Conservation (phyloP, 129 eudicot species). For the Centaurea solstitialis region DNA sequence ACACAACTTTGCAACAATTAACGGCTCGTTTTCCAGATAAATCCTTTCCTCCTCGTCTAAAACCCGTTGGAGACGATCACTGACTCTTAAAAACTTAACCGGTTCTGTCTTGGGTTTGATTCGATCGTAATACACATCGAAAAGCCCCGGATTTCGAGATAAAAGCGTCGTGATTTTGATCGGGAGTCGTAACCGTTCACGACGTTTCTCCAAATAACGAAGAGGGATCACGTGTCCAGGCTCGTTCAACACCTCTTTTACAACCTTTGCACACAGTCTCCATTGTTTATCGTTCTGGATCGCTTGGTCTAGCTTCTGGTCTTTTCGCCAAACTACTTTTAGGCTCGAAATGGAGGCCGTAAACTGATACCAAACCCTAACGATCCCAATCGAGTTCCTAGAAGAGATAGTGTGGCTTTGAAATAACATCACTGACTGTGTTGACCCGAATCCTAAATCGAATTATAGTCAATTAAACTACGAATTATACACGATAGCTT, state of each 20-base stretch:
- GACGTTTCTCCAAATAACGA: constrained; percentile 64
- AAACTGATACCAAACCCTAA: constrained; percentile 29
- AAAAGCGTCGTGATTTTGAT: constrained; percentile 46
- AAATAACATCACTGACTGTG: constrained; percentile 26
- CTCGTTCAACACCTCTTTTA: constrained; percentile 77
- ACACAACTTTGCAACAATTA: constrained; percentile 62
- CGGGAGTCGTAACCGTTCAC: constrained; percentile 52
- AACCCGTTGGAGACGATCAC: constrained; percentile 40
- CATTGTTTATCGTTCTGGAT: constrained; percentile 64
- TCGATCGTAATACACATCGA: constrained; percentile 62
- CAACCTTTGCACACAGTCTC: constrained; percentile 60
- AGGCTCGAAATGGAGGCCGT: constrained; percentile 63
- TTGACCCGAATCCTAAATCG: not conserved
- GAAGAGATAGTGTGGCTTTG: constrained; percentile 22
- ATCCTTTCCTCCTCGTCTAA: constrained; percentile 55
- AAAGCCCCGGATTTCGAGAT: constrained; percentile 56
- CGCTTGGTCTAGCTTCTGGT: constrained; percentile 64
- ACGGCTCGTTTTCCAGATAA: constrained; percentile 53
- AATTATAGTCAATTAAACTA: not conserved
- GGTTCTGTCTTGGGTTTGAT: constrained; percentile 63
- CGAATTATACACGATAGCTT: not conserved
- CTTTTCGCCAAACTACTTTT: constrained; percentile 85
- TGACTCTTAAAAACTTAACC: constrained; percentile 52
- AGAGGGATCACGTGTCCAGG: constrained; percentile 71
- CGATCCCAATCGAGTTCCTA: not conserved